These are phyloP conservation scores for Fomitopsis betulina DNA, from an alignment of 1,284 basidiomycete genomes.

Conservation along the genomic window DNA sequence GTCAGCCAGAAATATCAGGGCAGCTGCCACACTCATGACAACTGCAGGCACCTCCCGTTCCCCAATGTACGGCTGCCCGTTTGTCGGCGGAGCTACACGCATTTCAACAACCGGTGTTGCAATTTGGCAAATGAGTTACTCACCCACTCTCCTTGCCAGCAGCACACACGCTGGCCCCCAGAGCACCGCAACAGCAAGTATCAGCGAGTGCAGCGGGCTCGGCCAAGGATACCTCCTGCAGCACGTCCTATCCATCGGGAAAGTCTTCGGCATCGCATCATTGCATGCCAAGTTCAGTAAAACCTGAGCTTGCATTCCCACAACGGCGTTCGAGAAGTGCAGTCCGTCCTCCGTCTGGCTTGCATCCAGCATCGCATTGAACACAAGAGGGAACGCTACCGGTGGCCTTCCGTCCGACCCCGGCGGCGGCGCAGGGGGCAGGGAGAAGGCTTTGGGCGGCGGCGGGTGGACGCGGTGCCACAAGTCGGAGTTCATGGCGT, in stretches of 20 bases:
- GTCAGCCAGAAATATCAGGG: conserved; percentile 74
- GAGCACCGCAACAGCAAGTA: conserved; percentile 47
- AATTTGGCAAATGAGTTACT: not conserved
- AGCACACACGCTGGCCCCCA: conserved; percentile 55
- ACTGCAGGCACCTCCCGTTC: conserved; percentile 41
- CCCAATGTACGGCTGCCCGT: conserved; percentile 34
- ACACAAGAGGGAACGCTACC: conserved; percentile 65
- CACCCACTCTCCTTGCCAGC: conserved; percentile 30
- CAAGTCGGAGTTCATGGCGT: conserved; percentile 86
- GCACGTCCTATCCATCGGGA: conserved; percentile 79
- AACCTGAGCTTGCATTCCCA: conserved; percentile 71
- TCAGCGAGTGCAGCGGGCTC: conserved; percentile 52
- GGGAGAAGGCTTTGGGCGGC: conserved; percentile 25
- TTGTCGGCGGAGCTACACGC: conserved; percentile 20
- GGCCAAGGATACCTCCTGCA: conserved; percentile 75
- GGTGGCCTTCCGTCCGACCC: conserved; percentile 24
- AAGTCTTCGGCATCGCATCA: conserved; percentile 60
- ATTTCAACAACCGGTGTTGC: not conserved
- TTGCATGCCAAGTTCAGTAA: conserved; percentile 84
- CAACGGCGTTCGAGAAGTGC: conserved; percentile 67
- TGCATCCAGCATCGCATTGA: conserved; percentile 74
- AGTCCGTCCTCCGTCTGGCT: conserved; percentile 79
- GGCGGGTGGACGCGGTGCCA: conserved; percentile 58
- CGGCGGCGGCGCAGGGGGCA: conserved; percentile 18
- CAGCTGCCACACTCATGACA: conserved; percentile 62